These are phyloP conservation scores for Leccinum aurantiacum DNA, from an alignment of 768 basidiomycete genomes.

Conservation along the genomic window DNA sequence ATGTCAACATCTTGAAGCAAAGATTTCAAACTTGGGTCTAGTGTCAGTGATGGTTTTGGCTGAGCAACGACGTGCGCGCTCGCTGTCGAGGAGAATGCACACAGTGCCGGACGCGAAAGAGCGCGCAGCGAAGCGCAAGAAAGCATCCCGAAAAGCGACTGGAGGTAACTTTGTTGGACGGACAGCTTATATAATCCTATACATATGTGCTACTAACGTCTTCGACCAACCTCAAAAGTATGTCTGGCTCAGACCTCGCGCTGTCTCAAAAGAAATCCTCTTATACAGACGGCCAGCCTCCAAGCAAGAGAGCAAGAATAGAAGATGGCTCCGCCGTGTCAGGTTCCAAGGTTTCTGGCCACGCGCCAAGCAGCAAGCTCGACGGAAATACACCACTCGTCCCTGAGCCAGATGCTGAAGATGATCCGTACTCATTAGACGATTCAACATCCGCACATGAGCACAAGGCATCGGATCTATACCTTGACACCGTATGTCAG, in stretches of 20 bases:
- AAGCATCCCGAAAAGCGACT: conserved; percentile 19
- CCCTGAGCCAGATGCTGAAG: conserved; percentile 24
- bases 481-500: conserved; percentile 84
- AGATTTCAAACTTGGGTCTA: conserved; percentile 65
- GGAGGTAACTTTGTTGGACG: not conserved
- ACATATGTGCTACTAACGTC: not conserved
- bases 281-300: conserved; percentile 25
- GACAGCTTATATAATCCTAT: conserved; percentile 23
- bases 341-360: conserved; percentile 30
- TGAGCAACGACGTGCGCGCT: conserved; percentile 31
- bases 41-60: conserved; percentile 58
- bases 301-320: conserved; percentile 31
- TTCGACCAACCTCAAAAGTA: conserved; percentile 9
- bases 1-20: conserved; percentile 69
- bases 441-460: conserved; percentile 24
- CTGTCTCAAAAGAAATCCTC: conserved; percentile 8
- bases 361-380: conserved; percentile 18
- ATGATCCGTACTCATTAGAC: conserved; percentile 30
- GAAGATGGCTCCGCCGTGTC: conserved; percentile 9
- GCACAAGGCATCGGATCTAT: conserved; percentile 73
- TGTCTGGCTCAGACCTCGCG: conserved; percentile 14
- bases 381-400: conserved; percentile 32
- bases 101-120: conserved; percentile 23
- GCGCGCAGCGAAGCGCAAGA: conserved; percentile 23
- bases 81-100: conserved; percentile 35